Base-by-base conservation (phyloP, 129 eudicot genomes). In the Arctium lappa region DNA sequence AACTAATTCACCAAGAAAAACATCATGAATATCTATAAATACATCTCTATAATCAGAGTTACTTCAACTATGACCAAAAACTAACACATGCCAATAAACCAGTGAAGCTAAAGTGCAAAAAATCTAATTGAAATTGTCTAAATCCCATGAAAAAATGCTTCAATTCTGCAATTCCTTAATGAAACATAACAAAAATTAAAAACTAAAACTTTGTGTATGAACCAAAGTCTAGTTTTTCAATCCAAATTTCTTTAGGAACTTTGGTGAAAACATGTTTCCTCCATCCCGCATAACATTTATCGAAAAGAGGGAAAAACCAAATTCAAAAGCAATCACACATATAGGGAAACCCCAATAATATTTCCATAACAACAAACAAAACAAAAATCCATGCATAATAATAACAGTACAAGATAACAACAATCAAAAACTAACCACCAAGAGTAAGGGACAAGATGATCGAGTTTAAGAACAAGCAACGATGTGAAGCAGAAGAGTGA, bases 401-500 rank as follows among this genome's bases (percentile, higher is more conserved):
- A 73, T 27, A 78, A 72, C 40, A 15, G 10, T 1, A 15, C 33
- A 77, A 12, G 29, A 83, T 48, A 13, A 73, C 7, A 70, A 42
- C 75, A 80, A 18, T 46, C 3, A 0, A 29, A 70, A 22, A 80
- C 86, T 12, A 6, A 88, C 91, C 91, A 88, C 91, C 91, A 88
- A 38, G 91, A 88, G 84, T 72, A 88, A 16, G 72, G 42, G 42
- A 83, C 33, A 36, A 46, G 66, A 16, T 84, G 88, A 77, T 88
- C 91, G 73, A 88, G 88, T 75, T 88, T 88, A 4, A 83, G 79
- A 68, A 88, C 82, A 76, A 88, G 91, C 84, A 88, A 65, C 56
- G 86, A 75, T n/a, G 91, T 88, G 88, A 88, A 86, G 81, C 84
- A 71, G 65, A 88, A 88, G 32, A 88, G 89, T 74, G 86, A 69